Evolutionary conservation across 2,329 filamentous ascomycete species (phyloP).

Genomic region (Fusarium equiseti): DNA sequence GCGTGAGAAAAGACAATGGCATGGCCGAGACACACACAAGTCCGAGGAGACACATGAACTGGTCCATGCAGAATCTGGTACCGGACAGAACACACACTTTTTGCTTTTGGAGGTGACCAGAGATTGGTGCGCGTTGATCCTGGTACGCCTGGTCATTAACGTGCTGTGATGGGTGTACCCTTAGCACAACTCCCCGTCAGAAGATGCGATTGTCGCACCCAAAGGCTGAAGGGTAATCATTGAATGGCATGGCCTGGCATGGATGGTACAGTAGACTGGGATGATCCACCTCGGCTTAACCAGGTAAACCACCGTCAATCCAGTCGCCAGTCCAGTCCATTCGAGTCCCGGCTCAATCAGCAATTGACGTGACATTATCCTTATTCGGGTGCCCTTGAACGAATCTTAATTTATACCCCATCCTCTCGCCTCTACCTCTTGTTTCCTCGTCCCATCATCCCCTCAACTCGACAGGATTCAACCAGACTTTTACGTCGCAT

Average conservation of each 20-base stretch:
- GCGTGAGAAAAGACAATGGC: constrained; percentile 17
- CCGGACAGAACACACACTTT: constrained; percentile 2
- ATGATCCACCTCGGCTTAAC: constrained; percentile 16
- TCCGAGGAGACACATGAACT: constrained; percentile 27
- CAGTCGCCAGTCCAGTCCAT: neutral
- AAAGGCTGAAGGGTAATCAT: constrained; percentile 23
- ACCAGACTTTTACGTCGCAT: neutral
- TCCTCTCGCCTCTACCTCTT: constrained; percentile 38
- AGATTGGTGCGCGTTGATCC: constrained; percentile 37
- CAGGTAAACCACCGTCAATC: neutral
- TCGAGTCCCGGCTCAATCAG: constrained; percentile 1
- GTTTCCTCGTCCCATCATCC: constrained; percentile 9
- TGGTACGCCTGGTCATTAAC: constrained; percentile 3
- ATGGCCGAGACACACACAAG: constrained; percentile 9
- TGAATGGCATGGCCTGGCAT: neutral
- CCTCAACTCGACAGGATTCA: neutral
- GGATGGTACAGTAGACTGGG: neutral
- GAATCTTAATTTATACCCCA: constrained; percentile 44
- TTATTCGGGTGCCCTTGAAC: constrained; percentile 3
- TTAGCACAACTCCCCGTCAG: constrained; percentile 9
- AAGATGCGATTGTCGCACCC: constrained; percentile 1
- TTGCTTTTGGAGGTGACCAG: constrained; percentile 14
- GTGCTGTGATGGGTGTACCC: constrained; percentile 1
- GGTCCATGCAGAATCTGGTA: constrained; percentile 9
- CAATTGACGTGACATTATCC: constrained; percentile 22